Evolutionary conservation across 305 asterid genomes (phyloP).

Genomic region (Stenogyne calaminthoides): DNA sequence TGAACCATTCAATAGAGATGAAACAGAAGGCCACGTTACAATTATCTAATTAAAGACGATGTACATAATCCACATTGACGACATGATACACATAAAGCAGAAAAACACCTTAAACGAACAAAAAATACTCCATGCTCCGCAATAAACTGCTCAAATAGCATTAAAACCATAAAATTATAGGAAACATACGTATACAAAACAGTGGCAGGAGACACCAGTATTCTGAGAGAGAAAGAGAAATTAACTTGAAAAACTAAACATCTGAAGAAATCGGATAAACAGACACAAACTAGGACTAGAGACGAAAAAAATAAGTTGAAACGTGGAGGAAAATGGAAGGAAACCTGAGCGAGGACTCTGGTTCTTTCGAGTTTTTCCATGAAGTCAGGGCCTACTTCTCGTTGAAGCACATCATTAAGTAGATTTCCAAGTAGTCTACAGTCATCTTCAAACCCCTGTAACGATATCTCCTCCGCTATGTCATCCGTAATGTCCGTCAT

Average conservation of each 20-base stretch:
- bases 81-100: slow-evolving; percentile 26
- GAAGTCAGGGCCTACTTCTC: slow-evolving; percentile 80
- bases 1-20: neutral
- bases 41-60: neutral
- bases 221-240: neutral
- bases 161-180: neutral
- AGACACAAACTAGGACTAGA: neutral
- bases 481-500: slow-evolving; percentile 96
- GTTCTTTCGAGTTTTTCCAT: slow-evolving; percentile 83
- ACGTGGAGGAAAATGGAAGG: neutral
- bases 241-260: neutral
- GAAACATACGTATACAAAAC: neutral
- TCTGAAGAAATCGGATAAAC: slow-evolving; percentile 12
- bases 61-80: slow-evolving; percentile 15
- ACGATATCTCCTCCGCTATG: slow-evolving; percentile 92
- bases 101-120: slow-evolving; percentile 4
- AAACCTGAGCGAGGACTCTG: slow-evolving; percentile 86
- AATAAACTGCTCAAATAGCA: slow-evolving; percentile 2
- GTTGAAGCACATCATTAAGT: slow-evolving; percentile 81
- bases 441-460: slow-evolving; percentile 94
- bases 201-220: neutral
- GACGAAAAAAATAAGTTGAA: neutral
- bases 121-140: neutral
- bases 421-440: slow-evolving; percentile 77
- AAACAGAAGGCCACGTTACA: neutral